These are phyloP conservation scores for Populus hybrid DNA, from an alignment of 441 rosid genomes.

Conservation along the genomic window DNA sequence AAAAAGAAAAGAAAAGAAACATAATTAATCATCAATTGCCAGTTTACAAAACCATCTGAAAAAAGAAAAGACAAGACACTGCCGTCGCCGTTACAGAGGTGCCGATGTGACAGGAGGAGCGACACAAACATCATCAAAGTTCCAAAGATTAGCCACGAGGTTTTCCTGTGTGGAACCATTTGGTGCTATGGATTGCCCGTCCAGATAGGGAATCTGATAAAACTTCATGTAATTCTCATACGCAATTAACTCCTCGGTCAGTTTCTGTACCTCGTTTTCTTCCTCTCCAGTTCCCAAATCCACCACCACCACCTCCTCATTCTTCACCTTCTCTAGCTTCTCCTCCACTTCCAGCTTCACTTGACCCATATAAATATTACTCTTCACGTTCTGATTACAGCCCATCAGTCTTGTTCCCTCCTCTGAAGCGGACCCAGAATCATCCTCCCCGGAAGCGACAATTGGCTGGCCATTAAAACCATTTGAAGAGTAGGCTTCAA, in stretches of 20 bases:
- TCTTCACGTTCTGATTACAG: not conserved
- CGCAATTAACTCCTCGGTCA: constrained; percentile 67
- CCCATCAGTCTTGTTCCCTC: not conserved
- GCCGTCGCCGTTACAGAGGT: constrained; percentile 1
- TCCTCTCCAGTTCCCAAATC: constrained; percentile 26
- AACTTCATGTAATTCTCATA: constrained; percentile 68
- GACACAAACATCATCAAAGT: constrained; percentile 33
- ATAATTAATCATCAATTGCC: not conserved
- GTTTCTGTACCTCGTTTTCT: constrained; percentile 41
- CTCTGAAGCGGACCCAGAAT: constrained; percentile 30
- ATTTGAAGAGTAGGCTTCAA: constrained; percentile 4
- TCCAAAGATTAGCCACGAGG: constrained; percentile 52
- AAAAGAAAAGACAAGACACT: not conserved
- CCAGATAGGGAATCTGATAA: constrained; percentile 66
- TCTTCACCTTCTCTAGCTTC: constrained; percentile 14
- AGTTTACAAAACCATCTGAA: not conserved
- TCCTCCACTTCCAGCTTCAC: constrained; percentile 22
- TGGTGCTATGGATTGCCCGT: constrained; percentile 41
- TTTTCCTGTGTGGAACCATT: constrained; percentile 39
- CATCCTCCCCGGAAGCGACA: constrained; percentile 29
- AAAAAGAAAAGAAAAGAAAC: not conserved
- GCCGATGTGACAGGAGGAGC: not conserved
- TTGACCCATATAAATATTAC: not conserved
- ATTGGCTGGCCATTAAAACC: constrained; percentile 6
- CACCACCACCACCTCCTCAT: constrained; percentile 7